A percentile compares a stretch with the other conserved stretches of the same genome.
Conservation (phyloP, 352 stramenopile genomes). For the Phytophthora pistaciae region DNA sequence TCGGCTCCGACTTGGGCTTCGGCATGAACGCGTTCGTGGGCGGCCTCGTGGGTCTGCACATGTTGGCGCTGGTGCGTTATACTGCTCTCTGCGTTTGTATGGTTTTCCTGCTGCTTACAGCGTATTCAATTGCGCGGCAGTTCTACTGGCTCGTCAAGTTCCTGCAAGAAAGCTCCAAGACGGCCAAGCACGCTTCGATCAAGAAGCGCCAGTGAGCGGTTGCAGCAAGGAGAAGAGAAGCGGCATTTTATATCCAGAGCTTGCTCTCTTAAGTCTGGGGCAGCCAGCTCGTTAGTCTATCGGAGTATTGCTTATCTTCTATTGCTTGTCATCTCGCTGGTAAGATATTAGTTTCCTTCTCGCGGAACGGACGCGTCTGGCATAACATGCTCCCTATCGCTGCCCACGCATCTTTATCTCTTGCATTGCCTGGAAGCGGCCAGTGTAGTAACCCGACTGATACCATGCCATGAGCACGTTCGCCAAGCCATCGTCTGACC, state of each 20-base stretch:
- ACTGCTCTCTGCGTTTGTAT: background rate
- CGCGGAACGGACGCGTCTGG: background rate
- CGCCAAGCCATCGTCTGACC: conserved; percentile 64
- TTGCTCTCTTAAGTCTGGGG: background rate
- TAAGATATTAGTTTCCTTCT: conserved; percentile 1
- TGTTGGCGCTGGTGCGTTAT: conserved; percentile 69
- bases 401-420: conserved; percentile 62
- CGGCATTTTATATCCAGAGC: background rate
- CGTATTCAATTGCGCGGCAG: conserved; percentile 14
- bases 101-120: conserved; percentile 4
- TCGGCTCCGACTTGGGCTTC: conserved; percentile 54
- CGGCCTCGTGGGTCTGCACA: conserved; percentile 73
- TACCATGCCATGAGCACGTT: conserved; percentile 88
- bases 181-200: conserved; percentile 39
- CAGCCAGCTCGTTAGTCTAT: background rate
- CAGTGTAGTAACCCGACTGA: conserved; percentile 86
- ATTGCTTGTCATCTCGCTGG: background rate
- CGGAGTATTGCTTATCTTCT: background rate
- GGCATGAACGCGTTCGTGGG: conserved; percentile 76
- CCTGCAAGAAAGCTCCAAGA: conserved; percentile 63
- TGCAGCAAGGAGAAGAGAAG: background rate
- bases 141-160: conserved; percentile 77
- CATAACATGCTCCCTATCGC: conserved; percentile 27
- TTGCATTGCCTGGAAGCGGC: conserved; percentile 80
- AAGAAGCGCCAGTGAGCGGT: conserved; percentile 72